Evolutionary conservation across 169 alveolate genomes (phyloP), one percentile per base, ranked within the genome.

Genomic region (Theileria sp.): DNA sequence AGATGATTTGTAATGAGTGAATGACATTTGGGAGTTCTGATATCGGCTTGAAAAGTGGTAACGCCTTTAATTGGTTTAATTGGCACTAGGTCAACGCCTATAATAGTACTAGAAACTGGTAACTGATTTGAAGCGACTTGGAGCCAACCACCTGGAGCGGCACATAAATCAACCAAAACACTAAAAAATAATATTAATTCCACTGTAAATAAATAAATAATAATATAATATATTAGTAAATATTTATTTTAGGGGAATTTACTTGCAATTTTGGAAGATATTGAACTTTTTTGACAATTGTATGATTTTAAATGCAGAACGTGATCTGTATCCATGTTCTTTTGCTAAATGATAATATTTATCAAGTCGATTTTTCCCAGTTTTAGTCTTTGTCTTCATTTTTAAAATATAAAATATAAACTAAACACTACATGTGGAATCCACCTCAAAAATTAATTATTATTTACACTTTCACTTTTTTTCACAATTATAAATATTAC

Each of bases 121-220:
- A 96, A 89, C 74, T 96, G 93, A 84, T 95, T 90, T 77, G 94
- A 88, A 19, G 98, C 98, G 3, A 94, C 98, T 87, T 96, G 98
- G 60, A 96, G 91, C 99, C 99, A 98, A 13, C 99, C 99, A 15
- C 99, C 99, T 21, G 99, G 99, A 23, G 99, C 99, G 25, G 99
- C 99, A 93, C 99, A 98, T 61, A 98, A 93, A 93, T 98, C 99
- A 25, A 98, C 96, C 94, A 96, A 38, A 80, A 89, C 81, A 89
- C 88, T 82, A 58, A 17, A 81, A 92, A 87, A 71, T 21, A 77
- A 4, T 6, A n/a, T 44, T 44, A 44, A 44, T 4, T 44, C 17
- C 54, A 25, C 10, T 6, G 12, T 56, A 56, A 56, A 70, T 28
- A 17, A 5, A 38, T 17, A 25, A 19, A 75, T 25, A 26, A 26